Base-by-base conservation (phyloP, 345 rosid species). In the Eucalyptus tenuipes region DNA sequence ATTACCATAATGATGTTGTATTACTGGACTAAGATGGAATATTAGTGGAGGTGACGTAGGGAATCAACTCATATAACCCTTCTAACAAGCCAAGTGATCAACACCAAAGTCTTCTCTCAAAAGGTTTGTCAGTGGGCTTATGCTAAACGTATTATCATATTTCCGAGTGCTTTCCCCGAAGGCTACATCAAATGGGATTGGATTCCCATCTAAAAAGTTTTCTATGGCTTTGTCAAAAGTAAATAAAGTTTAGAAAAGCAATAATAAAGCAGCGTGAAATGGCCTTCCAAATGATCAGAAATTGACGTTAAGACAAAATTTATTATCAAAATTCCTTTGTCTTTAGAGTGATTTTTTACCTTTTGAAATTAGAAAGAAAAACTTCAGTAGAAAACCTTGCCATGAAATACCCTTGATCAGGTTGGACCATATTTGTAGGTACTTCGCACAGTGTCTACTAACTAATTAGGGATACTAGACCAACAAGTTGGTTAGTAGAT, bases 371-470 rank as follows among this genome's bases (percentile, higher is more conserved):
- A 29, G 33, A 61, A 61, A 61, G 33, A 61, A 13, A 61, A 61
- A 29, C 37, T 29, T 61, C 2, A 29, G 0, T 3, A 29, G 4
- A 61, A 61, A 12, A 29, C 5, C 33, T 61, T 29, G 33, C 71
- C 71, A 29, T 0, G 0, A 61, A 61, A 29, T 61, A 0, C 1
- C 13, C 71, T 61, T 61, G 29, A 61, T 29, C 3, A 61, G 5
- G 15, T 17, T 50, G 22, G 55, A 50, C 22, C 18, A 29, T 13
- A 8, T 61, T 29, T 29, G 9, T 29, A 13, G 33, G 10, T 29
- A 29, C 0, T 29, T 29, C 7, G 0, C 7, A 7, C 22, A 7
- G 1, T 50, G 22, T 50, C 22, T 50, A 55, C 13, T 55, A 55
- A 55, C 61, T 8, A 55, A 55, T 2, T 1, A 55, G 9, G 9